Base-by-base conservation (phyloP, 2,329 filamentous ascomycete species). In the Phaeosphaeria sp. region DNA sequence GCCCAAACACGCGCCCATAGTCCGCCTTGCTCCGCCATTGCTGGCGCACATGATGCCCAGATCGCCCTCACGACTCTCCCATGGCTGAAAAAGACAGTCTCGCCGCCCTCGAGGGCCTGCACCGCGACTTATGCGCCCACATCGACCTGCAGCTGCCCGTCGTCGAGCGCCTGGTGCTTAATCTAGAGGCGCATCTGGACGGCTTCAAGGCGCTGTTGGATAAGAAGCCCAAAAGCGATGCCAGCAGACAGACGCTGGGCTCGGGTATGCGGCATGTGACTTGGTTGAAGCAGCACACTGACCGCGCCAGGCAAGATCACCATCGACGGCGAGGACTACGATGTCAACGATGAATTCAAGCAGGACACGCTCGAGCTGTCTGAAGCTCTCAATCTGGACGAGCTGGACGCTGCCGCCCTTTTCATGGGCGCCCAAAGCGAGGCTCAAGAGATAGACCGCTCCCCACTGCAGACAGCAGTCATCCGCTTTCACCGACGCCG, bases 341-440 rank as follows among this genome's bases (percentile, higher is more conserved):
- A 84, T 21, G 82, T 99, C 80, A 97, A 96, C 78, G 85, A 91
- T 55, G 89, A 92, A 61, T 98, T 99, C 78, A 88, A 94, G 72
- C 90, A 97, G 76, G 88, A 90, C 66, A 87, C 89, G 22, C 83
- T 96, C 30, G 87, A 92, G 68, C 83, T 99, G 39, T 91, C 94
- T 54, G 93, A 98, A 76, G 91, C 92, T 66, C 83, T 97, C 60
- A 89, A 97, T 69, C 83, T 99, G 52, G 93, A 99, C 78, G 96
- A 99, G 78, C 75, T 96, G 56, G 87, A 95, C 68, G 90, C 94
- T 18, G 91, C 92, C 10, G 84, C 85, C 65, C 85, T 95, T 50
- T 87, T 96, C 56, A 81, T 96, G 51, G 88, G 89, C 54, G 88
- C 91, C 18, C 86, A 91, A 72, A 84, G 87, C 39, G 89, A 93